Conservation (phyloP, 1,284 basidiomycete genomes). For the Gomphus sp. region DNA sequence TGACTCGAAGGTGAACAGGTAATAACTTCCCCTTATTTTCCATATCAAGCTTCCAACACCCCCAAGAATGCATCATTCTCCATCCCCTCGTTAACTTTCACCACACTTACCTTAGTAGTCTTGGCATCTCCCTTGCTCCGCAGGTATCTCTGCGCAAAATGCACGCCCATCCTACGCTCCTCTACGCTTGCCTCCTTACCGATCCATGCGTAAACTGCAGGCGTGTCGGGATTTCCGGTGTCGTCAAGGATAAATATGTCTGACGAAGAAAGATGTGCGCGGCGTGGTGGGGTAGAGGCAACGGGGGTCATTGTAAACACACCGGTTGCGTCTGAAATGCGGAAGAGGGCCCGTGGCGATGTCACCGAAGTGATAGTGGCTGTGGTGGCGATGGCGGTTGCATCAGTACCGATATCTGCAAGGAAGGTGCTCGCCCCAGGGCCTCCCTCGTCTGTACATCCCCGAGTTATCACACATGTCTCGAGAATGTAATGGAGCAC, state of each 20-base stretch:
- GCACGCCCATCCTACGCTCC: slow-evolving; percentile 40
- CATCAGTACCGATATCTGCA: slow-evolving; percentile 28
- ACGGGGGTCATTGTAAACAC: slow-evolving; percentile 29
- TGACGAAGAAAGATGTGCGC: slow-evolving; percentile 25
- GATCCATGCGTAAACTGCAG: slow-evolving; percentile 49
- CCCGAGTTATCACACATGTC: background rate
- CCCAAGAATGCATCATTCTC: slow-evolving; percentile 36
- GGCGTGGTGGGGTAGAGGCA: slow-evolving; percentile 22
- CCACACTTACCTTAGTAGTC: slow-evolving; percentile 25
- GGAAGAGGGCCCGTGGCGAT: slow-evolving; percentile 28
- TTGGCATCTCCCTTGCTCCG: slow-evolving; percentile 24
- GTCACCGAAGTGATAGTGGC: slow-evolving; percentile 14
- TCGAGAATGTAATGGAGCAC: slow-evolving; percentile 12
- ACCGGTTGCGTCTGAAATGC: slow-evolving; percentile 38
- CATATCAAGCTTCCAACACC: slow-evolving; percentile 13
- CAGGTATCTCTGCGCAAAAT: slow-evolving; percentile 47
- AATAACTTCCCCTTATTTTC: background rate
- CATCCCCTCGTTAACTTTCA: slow-evolving; percentile 42
- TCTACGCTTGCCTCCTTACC: slow-evolving; percentile 37
- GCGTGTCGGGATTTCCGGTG: slow-evolving; percentile 12
- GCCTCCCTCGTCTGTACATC: slow-evolving; percentile 37
- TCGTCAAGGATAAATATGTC: slow-evolving; percentile 30
- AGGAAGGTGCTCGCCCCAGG: slow-evolving; percentile 39
- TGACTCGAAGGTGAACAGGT: background rate
- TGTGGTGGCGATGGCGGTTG: slow-evolving; percentile 13